Percentiles rank a stretch among this genome's conserved stretches.
Conservation (phyloP, 2,329 filamentous ascomycete genomes). For the Sporothrix euskadiensis region DNA sequence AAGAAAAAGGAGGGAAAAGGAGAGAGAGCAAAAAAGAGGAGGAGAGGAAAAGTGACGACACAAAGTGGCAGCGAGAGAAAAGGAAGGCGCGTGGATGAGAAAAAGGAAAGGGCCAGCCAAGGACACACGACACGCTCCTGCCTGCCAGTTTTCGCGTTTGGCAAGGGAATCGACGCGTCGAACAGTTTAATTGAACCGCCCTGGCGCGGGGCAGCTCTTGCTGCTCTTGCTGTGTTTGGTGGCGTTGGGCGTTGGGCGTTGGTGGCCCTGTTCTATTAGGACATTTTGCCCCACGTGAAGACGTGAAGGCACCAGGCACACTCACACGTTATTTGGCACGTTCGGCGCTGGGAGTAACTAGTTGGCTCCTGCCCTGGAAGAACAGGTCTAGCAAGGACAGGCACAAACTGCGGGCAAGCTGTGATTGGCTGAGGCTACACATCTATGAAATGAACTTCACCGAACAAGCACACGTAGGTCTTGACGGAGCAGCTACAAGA, state of each 20-base stretch:
- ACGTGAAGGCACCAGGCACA: slow-evolving; percentile 1
- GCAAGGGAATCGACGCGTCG: slow-evolving; percentile 31
- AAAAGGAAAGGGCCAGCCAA: slow-evolving; percentile 13
- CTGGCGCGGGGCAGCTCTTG: slow-evolving; percentile 30
- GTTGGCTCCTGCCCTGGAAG: not conserved
- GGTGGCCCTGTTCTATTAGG: not conserved
- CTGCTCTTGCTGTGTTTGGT: slow-evolving; percentile 8
- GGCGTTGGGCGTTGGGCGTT: not conserved
- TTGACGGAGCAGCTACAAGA: not conserved
- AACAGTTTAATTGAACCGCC: slow-evolving; percentile 32
- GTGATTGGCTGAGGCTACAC: slow-evolving; percentile 11
- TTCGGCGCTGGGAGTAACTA: not conserved
- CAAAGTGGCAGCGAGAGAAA: slow-evolving; percentile 3
- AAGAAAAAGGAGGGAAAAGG: not conserved
- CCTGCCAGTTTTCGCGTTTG: slow-evolving; percentile 31
- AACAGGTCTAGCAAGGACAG: not conserved
- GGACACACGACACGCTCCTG: slow-evolving; percentile 21
- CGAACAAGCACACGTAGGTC: not conserved
- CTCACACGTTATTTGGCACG: not conserved
- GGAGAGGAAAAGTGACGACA: slow-evolving; percentile 8
- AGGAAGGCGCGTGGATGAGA: not conserved
- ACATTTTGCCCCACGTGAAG: slow-evolving; percentile 22
- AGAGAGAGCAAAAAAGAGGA: not conserved
- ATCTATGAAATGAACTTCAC: not conserved
- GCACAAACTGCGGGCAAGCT: not conserved